Base-by-base conservation (phyloP, 306 rosid species). In the Begonia masoniana region DNA sequence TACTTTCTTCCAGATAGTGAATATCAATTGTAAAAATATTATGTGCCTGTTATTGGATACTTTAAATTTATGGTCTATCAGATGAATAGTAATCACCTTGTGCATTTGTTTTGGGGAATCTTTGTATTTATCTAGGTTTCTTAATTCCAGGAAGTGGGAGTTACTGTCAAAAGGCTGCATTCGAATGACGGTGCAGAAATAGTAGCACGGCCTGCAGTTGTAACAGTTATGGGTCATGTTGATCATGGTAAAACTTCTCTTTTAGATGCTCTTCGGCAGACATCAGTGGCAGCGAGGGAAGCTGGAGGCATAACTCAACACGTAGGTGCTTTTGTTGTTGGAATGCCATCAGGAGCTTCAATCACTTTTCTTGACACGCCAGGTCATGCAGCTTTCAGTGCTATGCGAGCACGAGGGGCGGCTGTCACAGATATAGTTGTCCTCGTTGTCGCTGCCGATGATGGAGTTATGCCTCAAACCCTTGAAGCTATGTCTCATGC, bases 291-390 rank as follows among this genome's bases (percentile, higher is more conserved):
- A 70, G 96, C 94, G 31, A 75, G 23, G 71, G 97, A 91, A 73
- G 97, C 94, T 49, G 96, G 97, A 23, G 96, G 97, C 51, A 91
- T 91, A 67, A 91, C 96, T 60, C 97, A 91, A 72, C 97, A 91
- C 76, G 61, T 91, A 39, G 96, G 99, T 73, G 99, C 99, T 62
- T 83, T 91, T 77, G 82, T 83, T 77, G 96, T 83, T 64, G 66
- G 49, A 63, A 91, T 91, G 99, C 67, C 80, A 12, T 78, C 94
- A n/a, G 92, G 99, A 54, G 94, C 96, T 51, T 63, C 86, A 26
- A 83, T 86, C 72, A 86, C 99, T 58, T 86, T 91, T 74, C 96
- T 91, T 45, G 96, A 91, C 68, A 86, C 99, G 26, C 99, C 96
- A 51, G 97, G 97, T 36, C 97, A 85, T 75, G 97, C 97, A 50